Percentiles rank a stretch among this genome's conserved stretches.
Conservation (phyloP, 164 flowering plant species). For the Stephania japonica region DNA sequence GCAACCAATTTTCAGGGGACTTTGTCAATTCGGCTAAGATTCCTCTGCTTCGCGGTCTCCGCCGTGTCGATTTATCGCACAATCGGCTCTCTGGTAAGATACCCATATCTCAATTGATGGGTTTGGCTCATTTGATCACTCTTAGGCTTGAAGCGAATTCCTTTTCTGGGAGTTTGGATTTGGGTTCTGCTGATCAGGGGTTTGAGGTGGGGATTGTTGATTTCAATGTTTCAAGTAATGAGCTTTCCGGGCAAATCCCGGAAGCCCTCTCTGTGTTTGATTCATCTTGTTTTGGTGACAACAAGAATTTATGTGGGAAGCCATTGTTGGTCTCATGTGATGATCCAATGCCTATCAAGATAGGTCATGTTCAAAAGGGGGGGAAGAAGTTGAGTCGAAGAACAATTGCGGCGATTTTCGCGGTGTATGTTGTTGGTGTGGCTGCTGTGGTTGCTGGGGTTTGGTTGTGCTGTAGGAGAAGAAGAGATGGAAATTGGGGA, state of each 20-base stretch:
- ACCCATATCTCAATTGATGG: slow-evolving; percentile 25
- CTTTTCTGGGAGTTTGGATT: slow-evolving; percentile 26
- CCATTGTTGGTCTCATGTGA: slow-evolving; percentile 27
- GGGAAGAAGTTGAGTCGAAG: slow-evolving; percentile 4
- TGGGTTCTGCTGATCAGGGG: background rate
- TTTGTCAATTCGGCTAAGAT: slow-evolving; percentile 33
- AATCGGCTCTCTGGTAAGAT: slow-evolving; percentile 32
- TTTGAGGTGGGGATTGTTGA: slow-evolving; percentile 15
- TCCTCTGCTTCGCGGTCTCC: slow-evolving; percentile 29
- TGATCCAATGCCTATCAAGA: slow-evolving; percentile 16
- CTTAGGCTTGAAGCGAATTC: slow-evolving; percentile 40
- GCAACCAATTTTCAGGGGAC: slow-evolving; percentile 31
- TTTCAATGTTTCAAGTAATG: slow-evolving; percentile 43
- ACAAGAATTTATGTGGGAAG: slow-evolving; percentile 41
- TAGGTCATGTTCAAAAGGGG: background rate
- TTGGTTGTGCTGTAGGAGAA: slow-evolving; percentile 16
- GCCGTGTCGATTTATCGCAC: slow-evolving; percentile 37
- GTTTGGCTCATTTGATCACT: slow-evolving; percentile 29
- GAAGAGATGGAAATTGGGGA: background rate
- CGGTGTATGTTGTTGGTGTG: slow-evolving; percentile 12
- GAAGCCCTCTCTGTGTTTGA: slow-evolving; percentile 20
- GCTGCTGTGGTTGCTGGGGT: slow-evolving; percentile 10
- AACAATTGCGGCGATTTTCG: slow-evolving; percentile 15
- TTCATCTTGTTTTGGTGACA: slow-evolving; percentile 29
- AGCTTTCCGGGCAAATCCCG: slow-evolving; percentile 37